Conservation (phyloP, 2,329 filamentous ascomycete genomes). For the Plectosphaerella plurivora region DNA sequence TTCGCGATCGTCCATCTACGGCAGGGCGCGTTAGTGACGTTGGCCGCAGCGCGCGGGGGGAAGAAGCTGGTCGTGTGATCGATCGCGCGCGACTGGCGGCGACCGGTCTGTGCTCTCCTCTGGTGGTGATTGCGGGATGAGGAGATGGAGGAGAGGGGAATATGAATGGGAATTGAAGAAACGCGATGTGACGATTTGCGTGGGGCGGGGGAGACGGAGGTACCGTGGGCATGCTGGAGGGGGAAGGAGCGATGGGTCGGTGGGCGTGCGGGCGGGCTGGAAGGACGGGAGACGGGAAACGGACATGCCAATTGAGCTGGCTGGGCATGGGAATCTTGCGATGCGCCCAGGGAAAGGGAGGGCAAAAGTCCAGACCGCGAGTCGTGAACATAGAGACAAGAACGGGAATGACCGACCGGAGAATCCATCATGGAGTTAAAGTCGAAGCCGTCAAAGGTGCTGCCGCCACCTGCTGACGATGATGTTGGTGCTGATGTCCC, state of each 20-base stretch:
- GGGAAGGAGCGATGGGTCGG: neutral
- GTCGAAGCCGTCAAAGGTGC: constrained; percentile 1
- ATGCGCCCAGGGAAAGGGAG: neutral
- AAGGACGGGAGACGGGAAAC: neutral
- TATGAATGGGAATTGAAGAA: neutral
- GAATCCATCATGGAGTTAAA: neutral
- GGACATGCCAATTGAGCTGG: no score
- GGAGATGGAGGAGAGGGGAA: neutral
- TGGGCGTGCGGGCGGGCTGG: no score
- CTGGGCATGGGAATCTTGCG: no score
- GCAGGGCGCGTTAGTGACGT: neutral
- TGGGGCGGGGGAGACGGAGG: neutral
- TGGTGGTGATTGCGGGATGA: no score
- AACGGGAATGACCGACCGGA: neutral
- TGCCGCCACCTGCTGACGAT: neutral
- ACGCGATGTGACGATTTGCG: neutral
- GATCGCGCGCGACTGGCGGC: no score
- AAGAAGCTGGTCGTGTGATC: no score
- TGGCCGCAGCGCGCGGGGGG: neutral
- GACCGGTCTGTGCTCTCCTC: no score
- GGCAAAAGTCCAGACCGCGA: no score
- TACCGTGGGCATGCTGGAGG: neutral
- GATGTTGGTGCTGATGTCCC: neutral
- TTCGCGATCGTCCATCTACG: constrained; percentile 25
- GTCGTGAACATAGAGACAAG: no score